Evolutionary conservation across 2,329 filamentous ascomycete species (phyloP).

Genomic region (Geosmithia putterillii): DNA sequence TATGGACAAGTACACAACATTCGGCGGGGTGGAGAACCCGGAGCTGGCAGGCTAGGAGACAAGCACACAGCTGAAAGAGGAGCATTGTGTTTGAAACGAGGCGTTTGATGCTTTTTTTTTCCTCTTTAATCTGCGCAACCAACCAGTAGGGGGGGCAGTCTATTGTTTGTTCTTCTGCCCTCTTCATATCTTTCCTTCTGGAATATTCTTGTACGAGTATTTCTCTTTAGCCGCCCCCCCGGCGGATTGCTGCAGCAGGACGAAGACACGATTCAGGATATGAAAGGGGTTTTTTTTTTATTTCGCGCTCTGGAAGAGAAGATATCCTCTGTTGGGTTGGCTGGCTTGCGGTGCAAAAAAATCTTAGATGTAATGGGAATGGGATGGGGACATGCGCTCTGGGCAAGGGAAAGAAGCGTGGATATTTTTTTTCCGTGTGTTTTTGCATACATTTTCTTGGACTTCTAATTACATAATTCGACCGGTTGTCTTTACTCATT

Average conservation of each 20-base stretch:
- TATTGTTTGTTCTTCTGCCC: too few species aligned
- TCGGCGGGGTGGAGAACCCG: conserved; percentile 7
- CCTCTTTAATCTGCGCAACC: not conserved
- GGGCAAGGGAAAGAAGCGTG: too few species aligned
- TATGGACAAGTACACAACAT: conserved; percentile 42
- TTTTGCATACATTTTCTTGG: too few species aligned
- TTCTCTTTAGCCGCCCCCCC: not conserved
- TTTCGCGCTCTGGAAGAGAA: not conserved
- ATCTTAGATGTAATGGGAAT: not conserved
- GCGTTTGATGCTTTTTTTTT: not conserved
- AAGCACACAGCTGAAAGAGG: too few species aligned
- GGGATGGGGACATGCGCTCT: too few species aligned
- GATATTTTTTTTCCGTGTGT: too few species aligned
- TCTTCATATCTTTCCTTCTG: not conserved
- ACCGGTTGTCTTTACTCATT: too few species aligned
- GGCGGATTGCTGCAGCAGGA: not conserved
- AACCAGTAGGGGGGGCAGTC: too few species aligned
- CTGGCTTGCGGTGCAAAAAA: not conserved
- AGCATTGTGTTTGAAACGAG: not conserved
- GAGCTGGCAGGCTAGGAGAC: not conserved
- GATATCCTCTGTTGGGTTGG: not conserved
- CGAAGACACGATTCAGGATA: not conserved
- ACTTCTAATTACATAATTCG: too few species aligned
- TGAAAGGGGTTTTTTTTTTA: not conserved
- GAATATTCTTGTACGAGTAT: too few species aligned